Evolutionary conservation across 78 protist genomes (phyloP), one percentile per base, ranked within the genome.

Genomic region (slime mould (Dictyostelium discoideum)): DNA sequence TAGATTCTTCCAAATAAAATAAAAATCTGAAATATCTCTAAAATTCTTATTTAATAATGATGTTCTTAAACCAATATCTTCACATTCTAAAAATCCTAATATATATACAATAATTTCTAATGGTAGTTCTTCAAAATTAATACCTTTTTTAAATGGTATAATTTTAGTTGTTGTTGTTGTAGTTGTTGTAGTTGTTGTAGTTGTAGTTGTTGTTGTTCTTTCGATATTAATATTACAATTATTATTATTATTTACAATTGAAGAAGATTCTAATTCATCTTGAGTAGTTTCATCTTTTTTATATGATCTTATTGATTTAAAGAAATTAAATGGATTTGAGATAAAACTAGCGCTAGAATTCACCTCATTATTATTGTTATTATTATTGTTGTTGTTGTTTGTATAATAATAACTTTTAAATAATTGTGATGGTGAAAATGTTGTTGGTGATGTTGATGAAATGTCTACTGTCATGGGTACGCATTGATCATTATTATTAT

Each of bases 81-180:
- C 76, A 32, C 14, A 82, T 8, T 65, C 60, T n/a, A 90, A 63
- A 82, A 39, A 90, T 1, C 88, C 54, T 0, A 90, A 72, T 8
- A 90, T 73, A 16, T 82, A 69, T 0, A 90, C 81, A 29, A 90
- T 83, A 8, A 90, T 69, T 72, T 90, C 95, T 4, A 32, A 18
- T 48, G 95, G 95, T 24, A 90, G 37, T 8, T 84, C 87, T 84
- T 69, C 39, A 5, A 69, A n/a, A 24, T n/a, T 65, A 9, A 39
- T 39, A 20, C 24, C 40, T 39, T 32, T 7, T 60, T 26, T 14
- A 10, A 4, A 11, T 16, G 29, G 24, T 6, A 5, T 29, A 32
- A 24, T 18, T 11, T 0, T 32, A 16, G 26, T 57, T 37, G 37
- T 32, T 37, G 40, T 20, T 57, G 67, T 7, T 11, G 1, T 32